A percentile compares a stretch with the other conserved stretches of the same genome.
Evolutionary conservation across 331 rosid genomes (phyloP).

Genomic region (Pyracantha coccinea): DNA sequence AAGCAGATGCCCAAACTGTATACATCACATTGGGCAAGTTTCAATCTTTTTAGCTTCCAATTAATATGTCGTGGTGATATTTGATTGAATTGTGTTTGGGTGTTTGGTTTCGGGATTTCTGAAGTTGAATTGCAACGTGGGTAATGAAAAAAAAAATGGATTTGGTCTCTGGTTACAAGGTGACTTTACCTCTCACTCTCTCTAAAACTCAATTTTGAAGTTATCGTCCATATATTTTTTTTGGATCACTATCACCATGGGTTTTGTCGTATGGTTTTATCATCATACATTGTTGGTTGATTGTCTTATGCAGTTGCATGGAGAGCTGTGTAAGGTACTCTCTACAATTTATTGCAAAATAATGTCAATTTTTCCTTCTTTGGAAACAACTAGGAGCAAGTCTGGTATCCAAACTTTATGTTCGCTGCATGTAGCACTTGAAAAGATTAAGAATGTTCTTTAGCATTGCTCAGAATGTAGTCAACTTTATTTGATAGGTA

Average conservation of each 20-base stretch:
- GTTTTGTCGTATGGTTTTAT: neutral
- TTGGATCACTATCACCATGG: neutral
- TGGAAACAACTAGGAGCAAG: slow-evolving; percentile 89
- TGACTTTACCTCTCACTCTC: too few relatives aligned
- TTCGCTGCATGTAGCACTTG: slow-evolving; percentile 84
- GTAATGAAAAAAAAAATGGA: too few relatives aligned
- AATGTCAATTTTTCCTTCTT: slow-evolving; percentile 62
- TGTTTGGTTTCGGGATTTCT: too few relatives aligned
- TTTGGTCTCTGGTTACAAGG: too few relatives aligned
- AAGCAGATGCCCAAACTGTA: too few relatives aligned
- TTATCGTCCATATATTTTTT: neutral
- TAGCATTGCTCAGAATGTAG: slow-evolving; percentile 80
- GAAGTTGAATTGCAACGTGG: too few relatives aligned
- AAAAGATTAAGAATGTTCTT: slow-evolving; percentile 79
- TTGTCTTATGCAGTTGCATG: slow-evolving; percentile 53
- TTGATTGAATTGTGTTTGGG: too few relatives aligned
- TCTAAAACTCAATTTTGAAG: neutral
- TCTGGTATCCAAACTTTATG: slow-evolving; percentile 88
- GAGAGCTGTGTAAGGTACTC: slow-evolving; percentile 74
- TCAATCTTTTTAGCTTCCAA: too few relatives aligned
- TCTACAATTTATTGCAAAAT: slow-evolving; percentile 67
- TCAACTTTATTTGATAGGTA: slow-evolving; percentile 76
- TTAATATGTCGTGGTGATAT: too few relatives aligned
- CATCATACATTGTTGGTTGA: neutral
- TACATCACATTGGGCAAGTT: too few relatives aligned